Base-by-base conservation (phyloP, 352 stramenopile species). In the Pythium phragmiticola region DNA sequence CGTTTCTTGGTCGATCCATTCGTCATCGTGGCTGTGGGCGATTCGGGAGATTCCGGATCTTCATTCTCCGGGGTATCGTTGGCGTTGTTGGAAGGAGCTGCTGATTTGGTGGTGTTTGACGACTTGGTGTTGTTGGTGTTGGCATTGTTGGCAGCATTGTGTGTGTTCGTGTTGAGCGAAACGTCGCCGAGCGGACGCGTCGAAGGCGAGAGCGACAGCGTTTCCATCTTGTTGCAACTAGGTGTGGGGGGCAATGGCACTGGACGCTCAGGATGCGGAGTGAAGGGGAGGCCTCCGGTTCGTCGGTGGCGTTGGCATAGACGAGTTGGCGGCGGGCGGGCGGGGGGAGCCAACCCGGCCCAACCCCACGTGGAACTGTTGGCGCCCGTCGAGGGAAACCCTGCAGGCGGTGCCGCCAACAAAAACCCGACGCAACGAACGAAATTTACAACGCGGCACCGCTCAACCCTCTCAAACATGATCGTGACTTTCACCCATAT, bases 381-480 rank as follows among this genome's bases (percentile, higher is more conserved):
- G 54, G 56, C 60, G 51, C 51, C 51, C 60, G 51, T 56, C n/a
- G 43, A 43, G 54, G 62, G 55, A 68, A 68, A 55, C 62, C 33
- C 34, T 28, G 14, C 7, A 30, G 11, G 14, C 19, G 45, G 39
- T 17, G 28, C 26, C 11, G 46, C 33, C 48, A 63, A 58, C 36
- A 58, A 57, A 62, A 28, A 13, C 9, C 9, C 21, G 33, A 8
- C 4, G 26, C 26, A 4, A 12, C 42, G 28, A 48, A 46, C 13
- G 42, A 65, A 65, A 52, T n/a, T 63, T 68, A 41, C 54, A 13
- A 47, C 56, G 47, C 48, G 39, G 62, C 21, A 53, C 62, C 48
- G 43, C 60, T 33, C 41, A 60, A 37, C 62, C 61, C 47, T 60
- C 12, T 33, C 19, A 2, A 68, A 68, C 63, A 3, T 11, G 54